Base-by-base conservation (phyloP, 805 yeast species). In the Suhomyces sp. region DNA sequence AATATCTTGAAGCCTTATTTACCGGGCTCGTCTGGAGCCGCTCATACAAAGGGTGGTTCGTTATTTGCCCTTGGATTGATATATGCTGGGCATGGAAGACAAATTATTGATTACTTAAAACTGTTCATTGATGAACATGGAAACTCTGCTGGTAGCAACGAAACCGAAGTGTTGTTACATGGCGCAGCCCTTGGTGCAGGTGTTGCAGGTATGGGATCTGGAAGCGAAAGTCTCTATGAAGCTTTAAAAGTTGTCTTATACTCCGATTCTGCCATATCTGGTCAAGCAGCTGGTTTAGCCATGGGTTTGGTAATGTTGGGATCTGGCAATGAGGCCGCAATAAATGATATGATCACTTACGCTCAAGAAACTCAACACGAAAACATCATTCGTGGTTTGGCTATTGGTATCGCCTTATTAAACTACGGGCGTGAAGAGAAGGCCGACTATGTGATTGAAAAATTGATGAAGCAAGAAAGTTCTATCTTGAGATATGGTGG, bases 231-330 rank as follows among this genome's bases (percentile, higher is more conserved):
- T 29, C 74, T 88, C 28, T 88, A 84, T 53, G 95, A 87, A 46
- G 85, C 85, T 36, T 73, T 93, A 55, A 84, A 83, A 53, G 86
- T 81, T 31, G 87, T 91, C 4, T 67, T 93, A 44, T 90, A 82
- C 57, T 76, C 90, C 8, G 98, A 93, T 56, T 83, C 93, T 20
- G 98, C 97, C 3, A 75, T 87, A 25, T 86, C 96, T 5, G 95
- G 97, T 44, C 96, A 90, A 57, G 96, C 96, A 28, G 96, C 98
- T 19, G 97, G 95, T 28, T 70, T 91, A 47, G 88, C 93, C 22
- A 88, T 93, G 93, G 98, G 98, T 43, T 74, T 93, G 46, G 88
- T 87, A 10, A 87, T 87, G 96, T 74, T 91, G 40, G 98, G 98
- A 16, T 81, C 95, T 4, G 95, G 93, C 38, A 70, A 81, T 46